Evolutionary conservation across 2,329 filamentous ascomycete species (phyloP), one percentile per base, ranked within the genome.

Genomic region (Orbilia ellipsospora): DNA sequence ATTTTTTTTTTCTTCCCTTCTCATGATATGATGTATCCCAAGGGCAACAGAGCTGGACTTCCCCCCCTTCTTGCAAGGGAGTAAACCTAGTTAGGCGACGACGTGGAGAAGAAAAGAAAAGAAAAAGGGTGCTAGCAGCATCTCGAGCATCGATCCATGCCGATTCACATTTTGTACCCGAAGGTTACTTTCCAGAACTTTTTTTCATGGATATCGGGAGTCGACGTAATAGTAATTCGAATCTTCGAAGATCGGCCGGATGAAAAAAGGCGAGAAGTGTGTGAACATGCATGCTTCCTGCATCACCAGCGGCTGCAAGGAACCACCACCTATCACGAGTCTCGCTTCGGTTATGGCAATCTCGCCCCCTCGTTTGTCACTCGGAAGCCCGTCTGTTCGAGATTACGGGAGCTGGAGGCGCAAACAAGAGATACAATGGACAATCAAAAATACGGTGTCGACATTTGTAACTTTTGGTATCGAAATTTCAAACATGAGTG

Each of bases 31-130:
- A 72, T 50, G 50, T 23, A 48, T 40, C 51, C 28, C 4, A 50
- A 40, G 18, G 18, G 26, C 23, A 26, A 8, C 59, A 23, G 26
- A 48, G 23, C 56, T 61, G 18, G 26, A 50, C 57, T 23, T 44
- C 31, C 28, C 31, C 26, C 55, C 56, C 45, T 70, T 54, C 12
- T 20, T 40, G 20, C 36, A n/a, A 31, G n/a, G 18, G 48, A 45
- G 54, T 59, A 50, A 55, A 59, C 64, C 72, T 61, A 69, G 59
- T 48, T 75, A 63, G 72, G 72, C 64, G 72, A 69, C 59, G 59
- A 55, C 4, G 45, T 61, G 57, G 70, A 68, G 64, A 75, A 61
- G 42, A 60, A 55, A 15, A 50, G 52, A 55, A 10, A 54, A 54
- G 20, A 55, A 62, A 57, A 64, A 60, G 16, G 31, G 16, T 48